Percentiles rank a stretch among this genome's conserved stretches.
Conservation (phyloP, 2,329 filamentous ascomycete species). For the Orbilia quercus region DNA sequence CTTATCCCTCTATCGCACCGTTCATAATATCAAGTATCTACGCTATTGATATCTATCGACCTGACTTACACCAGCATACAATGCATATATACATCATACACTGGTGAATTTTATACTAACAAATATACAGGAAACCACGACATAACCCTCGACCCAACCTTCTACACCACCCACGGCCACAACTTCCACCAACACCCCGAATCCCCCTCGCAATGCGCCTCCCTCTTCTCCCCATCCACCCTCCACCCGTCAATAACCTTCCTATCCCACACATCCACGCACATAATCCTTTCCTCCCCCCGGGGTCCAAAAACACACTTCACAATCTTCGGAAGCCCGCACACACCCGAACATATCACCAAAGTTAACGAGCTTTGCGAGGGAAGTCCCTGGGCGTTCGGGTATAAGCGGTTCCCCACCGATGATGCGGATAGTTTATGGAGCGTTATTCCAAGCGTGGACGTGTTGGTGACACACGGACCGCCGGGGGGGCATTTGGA, state of each 20-base stretch:
- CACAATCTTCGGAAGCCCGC: conserved; percentile 77
- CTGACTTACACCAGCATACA: too few species aligned
- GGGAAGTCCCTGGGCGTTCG: conserved; percentile 39
- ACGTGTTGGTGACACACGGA: conserved; percentile 78
- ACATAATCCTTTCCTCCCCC: conserved; percentile 66
- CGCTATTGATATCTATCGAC: too few species aligned
- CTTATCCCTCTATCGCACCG: background rate
- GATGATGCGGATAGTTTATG: conserved; percentile 19
- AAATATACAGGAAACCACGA: conserved; percentile 75
- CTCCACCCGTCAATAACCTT: conserved; percentile 70
- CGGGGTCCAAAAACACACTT: conserved; percentile 68
- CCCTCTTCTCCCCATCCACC: conserved; percentile 64
- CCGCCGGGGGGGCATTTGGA: conserved; percentile 71
- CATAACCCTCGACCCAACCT: conserved; percentile 74
- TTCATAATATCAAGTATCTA: too few species aligned
- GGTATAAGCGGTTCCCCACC: conserved; percentile 64
- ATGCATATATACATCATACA: too few species aligned
- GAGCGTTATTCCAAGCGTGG: conserved; percentile 69
- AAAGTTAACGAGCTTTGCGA: conserved; percentile 23
- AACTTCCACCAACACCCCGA: conserved; percentile 69
- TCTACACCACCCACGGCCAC: conserved; percentile 68
- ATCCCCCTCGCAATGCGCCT: conserved; percentile 68
- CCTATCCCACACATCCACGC: conserved; percentile 70
- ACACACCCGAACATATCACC: conserved; percentile 66
- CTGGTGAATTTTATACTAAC: too few species aligned